Base-by-base conservation (phyloP, 2,329 filamentous ascomycete species). In the Neofusicoccum laricinum region DNA sequence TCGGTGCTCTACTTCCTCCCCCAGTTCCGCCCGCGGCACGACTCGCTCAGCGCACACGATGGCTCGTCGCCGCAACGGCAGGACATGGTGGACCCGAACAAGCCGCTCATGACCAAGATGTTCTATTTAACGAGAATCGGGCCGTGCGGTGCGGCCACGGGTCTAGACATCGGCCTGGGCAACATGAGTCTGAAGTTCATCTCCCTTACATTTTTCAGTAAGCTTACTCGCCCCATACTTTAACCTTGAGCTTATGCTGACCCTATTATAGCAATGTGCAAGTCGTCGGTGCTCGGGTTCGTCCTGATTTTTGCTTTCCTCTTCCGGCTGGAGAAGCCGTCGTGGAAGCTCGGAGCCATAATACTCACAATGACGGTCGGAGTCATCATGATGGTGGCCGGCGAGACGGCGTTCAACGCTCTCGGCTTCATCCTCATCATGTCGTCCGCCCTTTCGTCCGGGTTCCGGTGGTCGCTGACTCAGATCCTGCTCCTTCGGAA, bases 171-270 rank as follows among this genome's bases (percentile, higher is more conserved):
- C 77, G 95, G 95, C 14, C 80, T 99, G 65, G 95, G 95, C 68
- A 99, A 99, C 74, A 97, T 92, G 77, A 96, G 92, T 61, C 83
- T 99, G 71, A 95, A 94, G 77, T 97, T 96, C 76, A 98, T 99
- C 71, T 93, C 92, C 46, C 86, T 99, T 69, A 97, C 94, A 10
- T 99, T 99, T 76, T 96, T 97, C 79, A 99, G 78, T 80, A 71
- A 67, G 78, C 71, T 32, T 40, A 25, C 40, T 21, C 15, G 19
- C 41, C 10, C 40, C 11, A 69, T 72, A 69, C 76, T 67, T 25
- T 64, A 50, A 59, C 51, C 25, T 58, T 34, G 19, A 61, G 30
- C 32, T n/a, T n/a, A 17, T 53, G 30, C 62, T 64, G 25, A 64
- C 41, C 38, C 21, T 15, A 21, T 43, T 36, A 43, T 66, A 79